These are phyloP conservation scores for Vachellia collinsii DNA, from an alignment of 306 rosid species.

Conservation along the genomic window DNA sequence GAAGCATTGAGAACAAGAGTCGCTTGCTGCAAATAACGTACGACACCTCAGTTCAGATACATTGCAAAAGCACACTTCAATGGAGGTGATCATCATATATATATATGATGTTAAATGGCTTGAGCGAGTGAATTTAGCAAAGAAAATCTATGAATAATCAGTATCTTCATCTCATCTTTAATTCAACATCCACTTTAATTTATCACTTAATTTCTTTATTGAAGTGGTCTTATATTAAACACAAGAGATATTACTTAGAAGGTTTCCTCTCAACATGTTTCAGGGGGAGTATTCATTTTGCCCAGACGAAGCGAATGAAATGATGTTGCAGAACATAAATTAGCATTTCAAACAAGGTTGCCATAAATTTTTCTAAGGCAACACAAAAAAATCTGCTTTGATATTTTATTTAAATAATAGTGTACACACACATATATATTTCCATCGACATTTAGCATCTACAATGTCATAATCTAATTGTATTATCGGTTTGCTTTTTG, in stretches of 20 bases:
- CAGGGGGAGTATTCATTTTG: background rate
- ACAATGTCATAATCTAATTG: background rate
- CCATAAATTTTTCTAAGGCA: background rate
- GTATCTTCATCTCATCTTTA: background rate
- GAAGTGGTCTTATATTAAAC: no score
- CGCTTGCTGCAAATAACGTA: conserved; percentile 71
- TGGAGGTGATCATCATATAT: background rate
- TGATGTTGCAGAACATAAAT: background rate
- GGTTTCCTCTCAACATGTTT: background rate
- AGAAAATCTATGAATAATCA: background rate
- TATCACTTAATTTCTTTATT: no score
- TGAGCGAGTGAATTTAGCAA: background rate
- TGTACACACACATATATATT: background rate
- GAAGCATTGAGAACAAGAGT: conserved; percentile 87
- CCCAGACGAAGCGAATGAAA: background rate
- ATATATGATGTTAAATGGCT: background rate
- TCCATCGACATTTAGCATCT: background rate
- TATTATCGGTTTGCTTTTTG: background rate
- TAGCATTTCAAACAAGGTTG: background rate
- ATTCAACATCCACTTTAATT: no score
- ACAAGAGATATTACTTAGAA: no score
- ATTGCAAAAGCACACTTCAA: conserved; percentile 1
- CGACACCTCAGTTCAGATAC: conserved; percentile 15
- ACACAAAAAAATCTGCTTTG: background rate
- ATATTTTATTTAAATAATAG: background rate